Conservation (phyloP, 2,329 filamentous ascomycete genomes). For the Leptographium galeiforme region DNA sequence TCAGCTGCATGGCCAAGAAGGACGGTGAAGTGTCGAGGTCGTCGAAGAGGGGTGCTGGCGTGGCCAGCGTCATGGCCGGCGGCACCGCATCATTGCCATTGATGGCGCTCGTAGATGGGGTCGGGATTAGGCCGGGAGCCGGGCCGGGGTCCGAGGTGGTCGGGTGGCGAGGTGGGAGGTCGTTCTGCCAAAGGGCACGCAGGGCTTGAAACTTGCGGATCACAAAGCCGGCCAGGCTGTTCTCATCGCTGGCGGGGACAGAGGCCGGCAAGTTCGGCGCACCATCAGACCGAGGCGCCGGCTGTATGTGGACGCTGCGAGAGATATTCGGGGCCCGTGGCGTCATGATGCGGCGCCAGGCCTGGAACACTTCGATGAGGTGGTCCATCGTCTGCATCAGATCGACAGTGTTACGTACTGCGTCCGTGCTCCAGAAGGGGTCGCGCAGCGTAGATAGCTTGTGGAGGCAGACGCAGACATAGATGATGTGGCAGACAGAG, state of each 20-base stretch:
- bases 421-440: slow-evolving; percentile 22
- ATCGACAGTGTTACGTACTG: slow-evolving; percentile 18
- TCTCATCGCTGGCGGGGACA: background rate
- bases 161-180: background rate
- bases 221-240: background rate
- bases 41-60: background rate
- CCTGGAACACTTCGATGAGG: slow-evolving; percentile 7
- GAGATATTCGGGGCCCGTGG: background rate
- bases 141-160: background rate
- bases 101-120: too few relatives aligned
- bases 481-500: slow-evolving; percentile 5
- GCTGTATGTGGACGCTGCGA: background rate
- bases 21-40: background rate
- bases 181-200: background rate
- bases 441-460: slow-evolving; percentile 16
- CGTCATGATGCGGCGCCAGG: background rate
- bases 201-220: background rate
- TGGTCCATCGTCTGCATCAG: slow-evolving; percentile 16
- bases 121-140: too few relatives aligned
- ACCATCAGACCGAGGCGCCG: background rate
- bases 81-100: too few relatives aligned
- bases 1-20: background rate
- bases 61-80: too few relatives aligned
- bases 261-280: background rate
- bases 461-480: slow-evolving; percentile 7